Evolutionary conservation across 352 stramenopile genomes (phyloP), one percentile per base, ranked within the genome.

Genomic region (Pythium grandisporangium): DNA sequence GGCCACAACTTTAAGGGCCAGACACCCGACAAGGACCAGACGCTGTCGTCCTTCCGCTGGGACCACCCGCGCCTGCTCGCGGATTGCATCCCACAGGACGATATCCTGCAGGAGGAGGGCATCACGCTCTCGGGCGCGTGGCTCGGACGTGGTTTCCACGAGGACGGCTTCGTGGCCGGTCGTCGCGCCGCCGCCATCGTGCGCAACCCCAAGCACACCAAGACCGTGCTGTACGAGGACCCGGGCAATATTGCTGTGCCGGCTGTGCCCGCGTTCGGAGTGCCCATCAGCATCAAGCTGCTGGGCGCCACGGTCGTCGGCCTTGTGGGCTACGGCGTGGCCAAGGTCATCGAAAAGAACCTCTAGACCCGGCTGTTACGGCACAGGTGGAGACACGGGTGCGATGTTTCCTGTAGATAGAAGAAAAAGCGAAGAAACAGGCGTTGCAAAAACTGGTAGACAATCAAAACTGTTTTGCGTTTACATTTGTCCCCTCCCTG

Each of bases 131-230:
- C 79, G 12, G 79, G 79, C 39, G 61, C 63, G 39, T 93, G 79
- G 79, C 54, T 93, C 35, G 79, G 79, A 34, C 76, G 79, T 40
- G 79, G 79, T 17, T 93, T 93, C 63, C 79, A 93, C 52, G 79
- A 93, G 51, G 79, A 93, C 41, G 79, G 79, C 17, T 93, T 93
- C 43, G 79, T 93, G 6, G 71, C 79, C n/a, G 79, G 79, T 17
- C 76, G 79, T 30, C 74, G 79, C 20, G 79, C 71, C 6, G 79
- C 79, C 17, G 67, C 70, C 30, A 93, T 93, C 29, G 55, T 90
- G 35, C 77, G 79, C 47, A 70, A 93, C 51, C 54, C 70, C 36
- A 84, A 82, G 61, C 64, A 87, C 61, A 70, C 53, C 34, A 69
- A 66, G 53, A 87, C 77, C 27, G 40, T 48, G 26, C 52, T 92